A percentile compares a stretch with the other conserved stretches of the same genome.
Evolutionary conservation across 805 yeast genomes (phyloP).

Genomic region (Ogataea saltuana): DNA sequence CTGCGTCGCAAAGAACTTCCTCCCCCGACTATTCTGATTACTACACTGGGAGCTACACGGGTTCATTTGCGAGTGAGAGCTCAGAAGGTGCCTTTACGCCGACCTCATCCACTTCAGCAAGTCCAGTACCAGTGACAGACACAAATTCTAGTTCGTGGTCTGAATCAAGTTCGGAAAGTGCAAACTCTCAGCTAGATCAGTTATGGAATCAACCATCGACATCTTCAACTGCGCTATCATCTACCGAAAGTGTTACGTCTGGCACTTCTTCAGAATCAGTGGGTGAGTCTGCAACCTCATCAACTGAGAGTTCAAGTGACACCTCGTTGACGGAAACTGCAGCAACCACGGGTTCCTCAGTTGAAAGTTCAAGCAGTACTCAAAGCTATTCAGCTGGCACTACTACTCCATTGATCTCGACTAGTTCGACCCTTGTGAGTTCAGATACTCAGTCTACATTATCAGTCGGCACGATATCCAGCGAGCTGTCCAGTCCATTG

Average conservation of each 20-base stretch:
- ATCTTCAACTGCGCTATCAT: neutral
- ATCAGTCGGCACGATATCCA: neutral
- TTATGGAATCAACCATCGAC: neutral
- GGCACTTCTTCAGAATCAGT: neutral
- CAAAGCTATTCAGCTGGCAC: too few species aligned
- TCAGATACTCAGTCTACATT: too few species aligned
- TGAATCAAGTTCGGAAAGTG: too few species aligned
- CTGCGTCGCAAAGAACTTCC: neutral
- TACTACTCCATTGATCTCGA: too few species aligned
- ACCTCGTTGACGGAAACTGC: neutral
- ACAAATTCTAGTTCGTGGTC: too few species aligned
- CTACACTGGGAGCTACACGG: neutral
- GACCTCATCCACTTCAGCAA: neutral
- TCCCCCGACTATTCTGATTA: neutral
- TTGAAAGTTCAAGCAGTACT: too few species aligned
- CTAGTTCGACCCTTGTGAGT: too few species aligned
- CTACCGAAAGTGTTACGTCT: neutral
- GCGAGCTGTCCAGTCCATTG: neutral
- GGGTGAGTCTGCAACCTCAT: neutral
- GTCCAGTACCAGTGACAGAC: neutral
- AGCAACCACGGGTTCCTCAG: neutral
- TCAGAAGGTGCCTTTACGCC: neutral
- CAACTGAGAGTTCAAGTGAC: neutral
- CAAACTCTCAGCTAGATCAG: too few species aligned
- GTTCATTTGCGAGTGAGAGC: neutral